Evolutionary conservation across 345 rosid genomes (phyloP).

Genomic region (Cochlearia excelsa): DNA sequence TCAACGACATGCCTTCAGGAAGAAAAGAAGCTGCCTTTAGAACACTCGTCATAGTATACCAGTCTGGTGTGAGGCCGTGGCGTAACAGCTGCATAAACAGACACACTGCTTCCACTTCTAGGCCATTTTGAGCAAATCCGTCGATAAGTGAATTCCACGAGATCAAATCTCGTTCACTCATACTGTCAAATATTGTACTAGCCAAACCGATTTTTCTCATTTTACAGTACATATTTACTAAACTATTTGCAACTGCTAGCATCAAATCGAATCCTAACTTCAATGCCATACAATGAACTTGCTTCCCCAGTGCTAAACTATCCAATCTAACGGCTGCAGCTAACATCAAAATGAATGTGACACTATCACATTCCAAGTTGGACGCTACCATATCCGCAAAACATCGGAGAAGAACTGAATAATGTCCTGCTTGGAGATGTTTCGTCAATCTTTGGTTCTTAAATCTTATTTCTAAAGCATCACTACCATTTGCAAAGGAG

Average conservation of each 20-base stretch:
- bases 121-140: constrained; percentile 39
- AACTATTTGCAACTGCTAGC: constrained; percentile 50
- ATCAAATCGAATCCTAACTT: constrained; percentile 46
- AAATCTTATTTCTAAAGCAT: constrained; percentile 30
- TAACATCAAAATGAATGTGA: constrained; percentile 48
- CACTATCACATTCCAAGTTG: constrained; percentile 41
- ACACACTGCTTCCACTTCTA: constrained; percentile 44
- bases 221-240: constrained; percentile 54
- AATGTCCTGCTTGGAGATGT: constrained; percentile 36
- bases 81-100: constrained; percentile 43
- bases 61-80: constrained; percentile 44
- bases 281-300: constrained; percentile 47
- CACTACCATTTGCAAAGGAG: constrained; percentile 12
- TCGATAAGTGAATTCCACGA: constrained; percentile 66
- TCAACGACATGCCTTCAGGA: constrained; percentile 40
- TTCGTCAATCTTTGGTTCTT: constrained; percentile 45
- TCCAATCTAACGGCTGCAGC: constrained; percentile 41
- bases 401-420: constrained; percentile 38
- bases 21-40: constrained; percentile 51
- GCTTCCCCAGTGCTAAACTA: constrained; percentile 41
- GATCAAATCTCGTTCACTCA: constrained; percentile 54
- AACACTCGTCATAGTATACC: constrained; percentile 52
- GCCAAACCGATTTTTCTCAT: constrained; percentile 36
- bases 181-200: constrained; percentile 35
- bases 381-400: constrained; percentile 48